Base-by-base conservation (phyloP, 2,329 filamentous ascomycete species). In the Fusarium coffeatum region DNA sequence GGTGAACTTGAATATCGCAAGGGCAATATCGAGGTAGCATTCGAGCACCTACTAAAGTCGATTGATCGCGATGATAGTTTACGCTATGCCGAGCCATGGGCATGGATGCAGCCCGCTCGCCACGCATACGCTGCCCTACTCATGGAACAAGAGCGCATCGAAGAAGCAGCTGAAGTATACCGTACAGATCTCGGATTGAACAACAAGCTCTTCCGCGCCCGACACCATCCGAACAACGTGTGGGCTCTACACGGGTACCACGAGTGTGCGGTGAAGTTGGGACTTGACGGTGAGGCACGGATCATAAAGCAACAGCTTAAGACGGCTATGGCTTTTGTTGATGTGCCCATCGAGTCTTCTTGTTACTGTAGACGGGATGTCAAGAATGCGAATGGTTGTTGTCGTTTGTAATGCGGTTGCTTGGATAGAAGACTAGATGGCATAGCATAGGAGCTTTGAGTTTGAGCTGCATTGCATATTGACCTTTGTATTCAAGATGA, bases 231-330 rank as follows among this genome's bases (percentile, higher is more conserved):
- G 8, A 89, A 89, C 51, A 93, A 93, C 68, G 87, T 93, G 0
- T 93, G 91, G 91, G 86, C 90, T 23, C 77, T 93, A 65, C 88
- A 92, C 73, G 91, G 91, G 0, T 90, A 89, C 65, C 85, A 92
- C 62, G 91, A 93, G 78, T 92, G 91, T 74, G 75, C 92, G 51
- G 74, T 82, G 10, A 86, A 81, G 65, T 76, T 76, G 37, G 88
- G 87, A 0, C 78, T 84, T 16, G 55, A 68, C 3, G 78, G 76
- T 0, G 82, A 83, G 68, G 82, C 81, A 3, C 65, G 71, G 15
- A 74, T 77, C 22, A 57, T 77, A 18, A 72, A 75, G 59, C 74
- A 82, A 66, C 83, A 87, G 76, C 74, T 92, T 68, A 81, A 82
- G 62, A 66, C 84, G 59, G 87, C 87, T 2, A 68, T 84, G 67